Base-by-base conservation (phyloP, 768 basidiomycete species). In the Pleurotus cornucopiae region DNA sequence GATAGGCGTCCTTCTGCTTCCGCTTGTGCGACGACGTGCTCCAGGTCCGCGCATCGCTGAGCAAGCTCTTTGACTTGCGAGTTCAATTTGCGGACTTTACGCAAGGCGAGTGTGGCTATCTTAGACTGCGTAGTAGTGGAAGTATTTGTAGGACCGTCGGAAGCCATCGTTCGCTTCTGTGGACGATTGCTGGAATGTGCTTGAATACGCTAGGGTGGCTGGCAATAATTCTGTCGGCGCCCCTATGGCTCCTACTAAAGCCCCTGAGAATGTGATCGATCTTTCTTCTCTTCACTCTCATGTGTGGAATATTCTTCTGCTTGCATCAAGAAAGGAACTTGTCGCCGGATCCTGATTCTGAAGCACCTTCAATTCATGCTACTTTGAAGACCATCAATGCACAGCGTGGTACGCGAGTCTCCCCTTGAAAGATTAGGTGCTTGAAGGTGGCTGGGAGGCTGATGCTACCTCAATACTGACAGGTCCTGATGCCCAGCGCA, bases 241-340 rank as follows among this genome's bases (percentile, higher is more conserved):
- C 2, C 41, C 41, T 44, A 14, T 44, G 11, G 30, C 41, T 21
- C 41, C 41, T 44, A n/a, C 6, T 44, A 16, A 21, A 44, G n/a
- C 20, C n/a, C 41, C 41, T 44, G 41, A 16, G 7, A 6, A 18
- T 44, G n/a, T 6, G 41, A 44, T 44, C n/a, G n/a, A 44, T 44
- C 20, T 44, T 44, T 16, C n/a, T 3, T 13, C 41, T n/a, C 7
- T 16, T 16, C 2, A 18, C 16, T 16, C 12, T 21, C 38, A 90
- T 91, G 88, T 91, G 88, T 61, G 88, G 88, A 14, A 88, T 91
- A 57, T 76, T 84, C 58, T 78, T 85, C 56, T 76, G 75, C 56
- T 69, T 76, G 51, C 68, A 62, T 48, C 51, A 64, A 26, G 51
- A 61, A 49, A 54, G 57, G 62, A 37, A 26, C 57, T 57, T 16